Percentiles rank a stretch among this genome's conserved stretches.
Evolutionary conservation across 257 asterid species (phyloP).

Genomic region (Agastache rugosa): DNA sequence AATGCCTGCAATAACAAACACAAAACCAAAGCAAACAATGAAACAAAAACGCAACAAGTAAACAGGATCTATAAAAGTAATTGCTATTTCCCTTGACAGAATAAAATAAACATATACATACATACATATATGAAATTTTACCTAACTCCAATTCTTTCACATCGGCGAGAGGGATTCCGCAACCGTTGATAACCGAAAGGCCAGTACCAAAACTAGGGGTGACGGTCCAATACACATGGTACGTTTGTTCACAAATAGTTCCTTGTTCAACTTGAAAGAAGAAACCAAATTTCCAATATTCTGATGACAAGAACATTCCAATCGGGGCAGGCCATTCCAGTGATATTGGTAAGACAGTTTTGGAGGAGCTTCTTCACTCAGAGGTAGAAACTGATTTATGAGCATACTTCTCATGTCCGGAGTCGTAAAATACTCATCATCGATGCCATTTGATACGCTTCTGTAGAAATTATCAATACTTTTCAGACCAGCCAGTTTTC

Average conservation of each 20-base stretch:
- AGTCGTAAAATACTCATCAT: not conserved
- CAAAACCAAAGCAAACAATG: too few relatives aligned
- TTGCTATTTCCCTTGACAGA: too few relatives aligned
- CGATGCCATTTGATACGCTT: not conserved
- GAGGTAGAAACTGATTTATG: slow-evolving; percentile 1
- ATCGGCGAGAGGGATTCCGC: not conserved
- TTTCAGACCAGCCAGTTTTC: not conserved
- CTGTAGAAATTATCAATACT: slow-evolving; percentile 28
- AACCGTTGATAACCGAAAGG: not conserved
- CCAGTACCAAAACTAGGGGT: not conserved
- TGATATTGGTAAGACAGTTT: not conserved
- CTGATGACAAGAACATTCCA: not conserved
- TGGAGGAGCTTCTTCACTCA: not conserved
- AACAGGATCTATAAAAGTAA: too few relatives aligned
- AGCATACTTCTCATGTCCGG: not conserved
- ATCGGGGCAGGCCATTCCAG: too few relatives aligned
- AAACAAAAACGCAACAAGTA: too few relatives aligned
- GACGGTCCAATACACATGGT: not conserved
- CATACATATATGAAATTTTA: too few relatives aligned
- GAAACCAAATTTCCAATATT: not conserved
- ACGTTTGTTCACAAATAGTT: not conserved
- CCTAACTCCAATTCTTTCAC: not conserved
- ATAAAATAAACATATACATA: too few relatives aligned
- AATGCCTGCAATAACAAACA: not conserved
- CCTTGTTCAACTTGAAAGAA: not conserved